Percentiles rank a stretch among this genome's conserved stretches.
Evolutionary conservation across 2,329 filamentous ascomycete genomes (phyloP).

Genomic region (Sporothrix globosa): DNA sequence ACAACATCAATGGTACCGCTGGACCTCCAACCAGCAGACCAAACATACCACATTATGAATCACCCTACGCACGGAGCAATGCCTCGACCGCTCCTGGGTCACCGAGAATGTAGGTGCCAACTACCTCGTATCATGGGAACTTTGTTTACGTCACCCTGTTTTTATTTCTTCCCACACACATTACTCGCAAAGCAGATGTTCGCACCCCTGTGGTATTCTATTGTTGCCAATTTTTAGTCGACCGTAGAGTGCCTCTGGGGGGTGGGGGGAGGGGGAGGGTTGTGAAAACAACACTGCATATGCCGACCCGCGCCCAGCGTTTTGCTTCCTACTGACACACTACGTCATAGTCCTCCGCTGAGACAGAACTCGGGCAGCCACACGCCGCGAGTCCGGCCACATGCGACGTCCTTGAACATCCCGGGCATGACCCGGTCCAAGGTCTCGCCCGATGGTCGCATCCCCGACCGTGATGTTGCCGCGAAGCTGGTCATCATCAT

Average conservation of each 20-base stretch:
- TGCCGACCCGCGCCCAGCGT: conserved; percentile 6
- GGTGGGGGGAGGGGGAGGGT: background rate
- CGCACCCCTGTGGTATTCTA: conserved; percentile 12
- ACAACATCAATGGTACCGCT: conserved; percentile 46
- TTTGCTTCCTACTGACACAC: conserved; percentile 29
- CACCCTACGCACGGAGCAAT: conserved; percentile 60
- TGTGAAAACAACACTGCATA: conserved; percentile 20
- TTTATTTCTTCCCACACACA: conserved; percentile 32
- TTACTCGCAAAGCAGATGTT: conserved; percentile 28
- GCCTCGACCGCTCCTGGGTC: conserved; percentile 63
- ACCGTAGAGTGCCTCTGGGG: conserved; percentile 22
- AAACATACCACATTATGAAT: conserved; percentile 50
- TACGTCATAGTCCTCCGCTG: conserved; percentile 60
- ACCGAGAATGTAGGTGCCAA: conserved; percentile 59
- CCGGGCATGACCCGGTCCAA: conserved; percentile 94
- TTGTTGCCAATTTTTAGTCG: conserved; percentile 10
- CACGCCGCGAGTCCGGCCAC: conserved; percentile 76
- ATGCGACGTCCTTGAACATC: conserved; percentile 94
- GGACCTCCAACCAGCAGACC: conserved; percentile 41
- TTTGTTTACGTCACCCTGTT: background rate
- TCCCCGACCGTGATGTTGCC: conserved; percentile 89
- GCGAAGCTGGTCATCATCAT: conserved; percentile 97
- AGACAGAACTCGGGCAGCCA: conserved; percentile 74
- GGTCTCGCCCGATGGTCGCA: conserved; percentile 92
- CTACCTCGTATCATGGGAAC: background rate